A percentile compares a stretch with the other conserved stretches of the same genome.
Evolutionary conservation across 768 basidiomycete species (phyloP).

Genomic region (Lactarius hengduanensis): DNA sequence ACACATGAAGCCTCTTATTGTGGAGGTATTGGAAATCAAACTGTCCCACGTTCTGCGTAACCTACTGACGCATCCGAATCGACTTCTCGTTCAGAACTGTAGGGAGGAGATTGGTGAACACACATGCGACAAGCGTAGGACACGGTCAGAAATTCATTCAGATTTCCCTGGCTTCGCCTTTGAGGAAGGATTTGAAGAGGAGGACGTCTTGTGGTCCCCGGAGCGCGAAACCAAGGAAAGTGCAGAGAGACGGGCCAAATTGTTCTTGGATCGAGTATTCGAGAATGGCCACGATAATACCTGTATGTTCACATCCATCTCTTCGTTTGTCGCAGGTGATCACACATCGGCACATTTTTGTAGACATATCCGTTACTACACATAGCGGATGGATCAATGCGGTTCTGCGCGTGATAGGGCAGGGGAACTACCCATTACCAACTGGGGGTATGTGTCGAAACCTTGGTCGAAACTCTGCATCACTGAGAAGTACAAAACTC

Average conservation of each 20-base stretch:
- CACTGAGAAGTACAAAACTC: not conserved
- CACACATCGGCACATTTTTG: not conserved
- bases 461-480: not conserved
- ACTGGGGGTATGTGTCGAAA: constrained; percentile 25
- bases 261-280: constrained; percentile 25
- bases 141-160: constrained; percentile 18
- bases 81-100: constrained; percentile 15
- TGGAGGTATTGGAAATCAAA: constrained; percentile 20
- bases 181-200: constrained; percentile 28
- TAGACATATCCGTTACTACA: constrained; percentile 27
- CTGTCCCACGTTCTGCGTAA: not conserved
- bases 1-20: constrained; percentile 21
- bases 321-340: not conserved
- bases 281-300: constrained; percentile 17
- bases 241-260: constrained; percentile 22
- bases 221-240: constrained; percentile 16
- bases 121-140: constrained; percentile 27
- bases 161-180: constrained; percentile 26
- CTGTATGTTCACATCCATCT: constrained; percentile 15
- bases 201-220: constrained; percentile 22
- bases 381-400: constrained; percentile 25
- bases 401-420: constrained; percentile 23
- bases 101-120: constrained; percentile 26
- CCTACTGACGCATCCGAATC: not conserved
- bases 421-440: constrained; percentile 15